Evolutionary conservation across 1,284 basidiomycete species (phyloP).

Genomic region (Inonotus obliquus): DNA sequence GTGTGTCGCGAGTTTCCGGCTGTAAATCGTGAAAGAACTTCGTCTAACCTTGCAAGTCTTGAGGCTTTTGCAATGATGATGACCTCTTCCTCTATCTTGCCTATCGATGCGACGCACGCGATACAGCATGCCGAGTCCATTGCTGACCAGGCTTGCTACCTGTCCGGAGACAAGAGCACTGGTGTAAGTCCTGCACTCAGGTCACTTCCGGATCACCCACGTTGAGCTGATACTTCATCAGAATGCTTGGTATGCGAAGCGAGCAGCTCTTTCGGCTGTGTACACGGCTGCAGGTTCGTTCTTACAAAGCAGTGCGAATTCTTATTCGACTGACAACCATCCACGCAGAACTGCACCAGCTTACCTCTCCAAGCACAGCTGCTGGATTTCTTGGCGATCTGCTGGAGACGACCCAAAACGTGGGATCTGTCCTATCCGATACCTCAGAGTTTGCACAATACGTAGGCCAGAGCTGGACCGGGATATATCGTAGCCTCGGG

Average conservation of each 20-base stretch:
- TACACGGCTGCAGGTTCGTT: constrained; percentile 59
- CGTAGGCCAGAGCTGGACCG: constrained; percentile 60
- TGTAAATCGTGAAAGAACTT: neutral
- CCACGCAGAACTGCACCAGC: constrained; percentile 62
- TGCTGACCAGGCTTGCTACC: constrained; percentile 64
- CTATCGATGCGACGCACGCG: constrained; percentile 54
- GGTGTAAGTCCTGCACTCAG: constrained; percentile 39
- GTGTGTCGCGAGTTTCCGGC: constrained; percentile 37
- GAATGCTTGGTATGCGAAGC: constrained; percentile 63
- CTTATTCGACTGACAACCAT: neutral
- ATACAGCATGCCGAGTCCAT: constrained; percentile 53
- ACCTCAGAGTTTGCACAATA: constrained; percentile 50
- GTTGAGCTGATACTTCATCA: constrained; percentile 26
- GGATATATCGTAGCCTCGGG: constrained; percentile 52
- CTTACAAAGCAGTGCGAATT: constrained; percentile 11
- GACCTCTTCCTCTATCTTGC: constrained; percentile 40
- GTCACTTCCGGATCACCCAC: constrained; percentile 7
- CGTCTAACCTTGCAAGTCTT: neutral
- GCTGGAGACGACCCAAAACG: constrained; percentile 40
- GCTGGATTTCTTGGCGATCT: constrained; percentile 59
- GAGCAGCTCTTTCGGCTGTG: constrained; percentile 55
- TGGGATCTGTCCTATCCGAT: constrained; percentile 45
- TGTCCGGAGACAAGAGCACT: constrained; percentile 44
- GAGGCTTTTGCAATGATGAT: constrained; percentile 64
- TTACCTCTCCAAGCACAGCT: constrained; percentile 63